Evolutionary conservation across 2,329 filamentous ascomycete species (phyloP), one percentile per base, ranked within the genome.

Genomic region (Microdochium bolleyi): DNA sequence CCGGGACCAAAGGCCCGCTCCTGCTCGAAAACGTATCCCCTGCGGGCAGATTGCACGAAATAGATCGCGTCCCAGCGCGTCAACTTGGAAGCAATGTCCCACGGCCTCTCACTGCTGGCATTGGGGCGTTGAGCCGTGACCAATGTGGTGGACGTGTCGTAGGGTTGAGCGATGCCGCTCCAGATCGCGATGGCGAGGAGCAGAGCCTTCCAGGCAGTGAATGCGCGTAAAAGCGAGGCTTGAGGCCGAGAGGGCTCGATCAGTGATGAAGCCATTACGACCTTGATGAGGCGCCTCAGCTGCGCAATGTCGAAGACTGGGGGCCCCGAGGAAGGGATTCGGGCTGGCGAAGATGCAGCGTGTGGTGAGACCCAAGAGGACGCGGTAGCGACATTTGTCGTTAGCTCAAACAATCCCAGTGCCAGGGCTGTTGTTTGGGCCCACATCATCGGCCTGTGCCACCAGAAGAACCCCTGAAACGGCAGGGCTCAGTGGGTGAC

Each of bases 11-110:
- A 94, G 0, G 89, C 89, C 88, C 88, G 94, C 68, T 92, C 87
- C 70, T 94, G 89, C 70, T 95, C 89, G 65, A 83, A 87, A 11
- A 84, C 52, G 60, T 89, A 84, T 32, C 86, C 87, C 11, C 79
- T 74, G 44, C 75, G 75, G 3, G 87, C 80, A 48, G 75, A 67
- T 58, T 83, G 77, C 54, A 85, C 72, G 62, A 85, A 92, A 67
- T 92, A 94, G 58, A 95, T 75, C 30, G 85, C 87, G 66, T 95
- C 89, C 89, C 89, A 95, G 66, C 88, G 78, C 7, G 84, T 83
- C 54, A 94, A 72, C 46, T 82, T 82, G 32, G 76, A 69, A 21
- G 75, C 67, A 2, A 87, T 60, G 55, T 69, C 67, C 50, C 67
- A 56, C 11, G 53, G 48, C n/a, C 58, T 59, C 57, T 65, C 61